These are phyloP conservation scores for Mortierella sp. DNA, from an alignment of 371 early-diverging fungal species.

Conservation along the genomic window DNA sequence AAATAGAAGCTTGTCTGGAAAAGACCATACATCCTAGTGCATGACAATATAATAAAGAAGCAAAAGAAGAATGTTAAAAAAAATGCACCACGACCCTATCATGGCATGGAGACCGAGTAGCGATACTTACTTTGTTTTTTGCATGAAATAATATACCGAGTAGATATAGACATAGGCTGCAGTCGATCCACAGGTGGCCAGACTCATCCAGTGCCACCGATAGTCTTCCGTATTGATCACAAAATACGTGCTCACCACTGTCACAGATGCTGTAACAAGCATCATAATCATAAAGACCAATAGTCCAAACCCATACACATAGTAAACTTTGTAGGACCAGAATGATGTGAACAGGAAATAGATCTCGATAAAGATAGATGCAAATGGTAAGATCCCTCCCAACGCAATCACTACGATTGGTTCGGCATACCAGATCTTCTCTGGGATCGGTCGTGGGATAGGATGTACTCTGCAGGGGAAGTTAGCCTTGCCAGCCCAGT, in stretches of 20 bases:
- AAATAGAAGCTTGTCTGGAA: conserved; percentile 87
- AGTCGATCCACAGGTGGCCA: conserved; percentile 82
- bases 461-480: conserved; percentile 88
- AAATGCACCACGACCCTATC: conserved; percentile 40
- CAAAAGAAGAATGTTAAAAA: neutral
- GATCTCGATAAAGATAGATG: conserved; percentile 87
- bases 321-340: conserved; percentile 87
- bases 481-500: conserved; percentile 71
- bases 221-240: conserved; percentile 88
- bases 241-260: conserved; percentile 84
- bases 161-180: conserved; percentile 84
- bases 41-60: neutral
- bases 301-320: conserved; percentile 87
- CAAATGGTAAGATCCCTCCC: conserved; percentile 88
- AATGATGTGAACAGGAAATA: conserved; percentile 89
- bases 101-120: neutral
- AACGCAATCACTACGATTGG: conserved; percentile 68
- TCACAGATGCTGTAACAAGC: conserved; percentile 79
- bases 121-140: conserved; percentile 72
- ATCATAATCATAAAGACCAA: conserved; percentile 78
- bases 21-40: conserved; percentile 79
- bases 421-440: conserved; percentile 77
- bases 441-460: conserved; percentile 84
- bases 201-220: conserved; percentile 88
- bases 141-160: conserved; percentile 80